Base-by-base conservation (phyloP, 192 early-diverging fungal genomes). In the Linnemannia schmuckeri region DNA sequence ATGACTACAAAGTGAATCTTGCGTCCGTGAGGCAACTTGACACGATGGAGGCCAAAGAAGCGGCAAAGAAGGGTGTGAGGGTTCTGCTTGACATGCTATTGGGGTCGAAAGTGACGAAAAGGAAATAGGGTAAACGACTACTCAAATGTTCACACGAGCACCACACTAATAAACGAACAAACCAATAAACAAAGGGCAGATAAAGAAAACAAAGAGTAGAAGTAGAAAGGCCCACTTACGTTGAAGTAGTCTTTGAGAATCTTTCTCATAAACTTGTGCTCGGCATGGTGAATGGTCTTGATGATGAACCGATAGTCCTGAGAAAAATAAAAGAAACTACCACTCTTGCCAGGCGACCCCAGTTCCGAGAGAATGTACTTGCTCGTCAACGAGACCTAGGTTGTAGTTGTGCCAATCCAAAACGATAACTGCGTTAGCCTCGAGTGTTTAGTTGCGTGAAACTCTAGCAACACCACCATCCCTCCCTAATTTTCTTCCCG, bases 1-100 rank as follows among this genome's bases (percentile, higher is more conserved):
- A 99, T 99, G 38, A 99, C 97, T 6, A 99, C 96, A 88, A 99
- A 99, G 90, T 99, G 97, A 63, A 99, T 96, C 88, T 99, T 98
- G 49, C 93, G 90, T 70, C 94, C 94, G 27, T 95, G 96, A 35
- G 97, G 97, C 63, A 98, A 91, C 88, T 99, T 99, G 71, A 99
- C 95, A 61, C 98, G 94, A 83, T 99, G 97, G 57, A 99, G 90
- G 42, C 98, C 98, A 88, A 97, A 98, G 77, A 98, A 97, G 61
- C 98, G 94, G 77, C 94, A 97, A 6, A 99, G 90, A 49, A 98
- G 93, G 27, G 98, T 98, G 90, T 99, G 90, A 5, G 98, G 97
- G 78, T 98, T 95, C 57, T 92, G 82, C 80, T 92, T 90, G 77
- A 98, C 90, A 89, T 99, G 97, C 92, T 92, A 69, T 33, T 33